These are phyloP conservation scores for Crithidia sp. DNA, from an alignment of 208 protist genomes.

Conservation along the genomic window DNA sequence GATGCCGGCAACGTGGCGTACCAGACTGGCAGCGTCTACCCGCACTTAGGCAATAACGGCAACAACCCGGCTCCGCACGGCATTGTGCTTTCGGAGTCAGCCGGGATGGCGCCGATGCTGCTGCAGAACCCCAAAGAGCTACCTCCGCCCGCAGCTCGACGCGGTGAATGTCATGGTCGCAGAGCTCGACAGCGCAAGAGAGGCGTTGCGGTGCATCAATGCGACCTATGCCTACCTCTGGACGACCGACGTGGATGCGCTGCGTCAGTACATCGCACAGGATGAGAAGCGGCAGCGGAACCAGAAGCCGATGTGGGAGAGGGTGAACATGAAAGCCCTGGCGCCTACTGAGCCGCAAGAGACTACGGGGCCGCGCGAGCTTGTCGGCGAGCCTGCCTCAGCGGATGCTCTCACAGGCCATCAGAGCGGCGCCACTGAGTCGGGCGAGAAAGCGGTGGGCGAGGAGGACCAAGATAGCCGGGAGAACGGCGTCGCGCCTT, in stretches of 20 bases:
- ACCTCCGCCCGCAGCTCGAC: constrained; percentile 36
- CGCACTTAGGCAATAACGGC: constrained; percentile 15
- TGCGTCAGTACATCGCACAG: constrained; percentile 42
- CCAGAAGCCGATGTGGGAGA: constrained; percentile 31
- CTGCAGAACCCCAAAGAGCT: constrained; percentile 40
- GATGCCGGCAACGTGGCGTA: constrained; percentile 18
- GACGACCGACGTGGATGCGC: constrained; percentile 44
- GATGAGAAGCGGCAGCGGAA: constrained; percentile 30
- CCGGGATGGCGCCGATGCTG: constrained; percentile 23
- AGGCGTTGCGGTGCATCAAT: constrained; percentile 44
- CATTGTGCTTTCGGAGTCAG: constrained; percentile 25
- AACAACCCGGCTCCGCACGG: constrained; percentile 17
- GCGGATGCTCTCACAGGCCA: not conserved
- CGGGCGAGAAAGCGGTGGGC: not conserved
- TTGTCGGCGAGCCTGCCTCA: not conserved
- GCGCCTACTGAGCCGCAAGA: not conserved
- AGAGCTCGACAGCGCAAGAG: constrained; percentile 36
- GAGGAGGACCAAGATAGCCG: not conserved
- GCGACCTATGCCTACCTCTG: constrained; percentile 47
- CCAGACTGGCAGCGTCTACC: constrained; percentile 31
- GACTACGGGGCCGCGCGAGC: not conserved
- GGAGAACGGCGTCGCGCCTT: not conserved
- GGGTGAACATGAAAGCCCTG: constrained; percentile 32
- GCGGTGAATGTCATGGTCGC: constrained; percentile 32
- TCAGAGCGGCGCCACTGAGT: too few species aligned